Base-by-base conservation (phyloP, 441 rosid genomes). In the Heliophila coronopifolia region DNA sequence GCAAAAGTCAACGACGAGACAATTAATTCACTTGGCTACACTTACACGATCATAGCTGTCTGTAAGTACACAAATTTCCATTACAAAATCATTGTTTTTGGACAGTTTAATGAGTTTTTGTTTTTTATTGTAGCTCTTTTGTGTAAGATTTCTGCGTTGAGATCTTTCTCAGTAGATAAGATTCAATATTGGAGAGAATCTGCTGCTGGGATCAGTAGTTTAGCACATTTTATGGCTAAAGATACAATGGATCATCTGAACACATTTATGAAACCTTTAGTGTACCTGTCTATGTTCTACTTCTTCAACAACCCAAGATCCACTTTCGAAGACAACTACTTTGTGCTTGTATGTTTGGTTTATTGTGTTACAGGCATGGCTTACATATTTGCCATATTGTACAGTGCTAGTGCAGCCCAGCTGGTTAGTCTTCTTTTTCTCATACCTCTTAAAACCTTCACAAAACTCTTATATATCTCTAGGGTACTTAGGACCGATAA, bases 251-350 rank as follows among this genome's bases (percentile, higher is more conserved):
- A 81, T 37, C 79, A 66, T 46, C 67, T 81, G 58, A 74, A 69
- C 60, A 76, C 73, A 15, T 19, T 73, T 25, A 27, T 81, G 66
- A 81, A 81, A 61, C 89, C 85, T 7, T 66, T 77, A 56, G 79
- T 77, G 12, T 81, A 76, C 61, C 66, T 81, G 55, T 81, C 83
- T 24, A 81, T 76, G 83, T 76, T 78, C 71, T 81, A 73, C 66
- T 81, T 76, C 79, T 81, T 74, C 77, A 76, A 70, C 73, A 78
- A 78, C 52, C 85, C 89, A 0, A 77, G 81, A 65, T 81, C 89
- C 15, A 66, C 67, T 58, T 79, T 81, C 12, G 56, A 52, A 28
- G 89, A 81, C 63, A 78, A 81, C 60, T 78, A 78, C 54, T 14
- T 58, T 22, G 61, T 81, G 35, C 63, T 76, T 54, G 46, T 76